Evolutionary conservation across 1,139 yeast species (phyloP), one percentile per base, ranked within the genome.

Genomic region (Candida sanyaensis): DNA sequence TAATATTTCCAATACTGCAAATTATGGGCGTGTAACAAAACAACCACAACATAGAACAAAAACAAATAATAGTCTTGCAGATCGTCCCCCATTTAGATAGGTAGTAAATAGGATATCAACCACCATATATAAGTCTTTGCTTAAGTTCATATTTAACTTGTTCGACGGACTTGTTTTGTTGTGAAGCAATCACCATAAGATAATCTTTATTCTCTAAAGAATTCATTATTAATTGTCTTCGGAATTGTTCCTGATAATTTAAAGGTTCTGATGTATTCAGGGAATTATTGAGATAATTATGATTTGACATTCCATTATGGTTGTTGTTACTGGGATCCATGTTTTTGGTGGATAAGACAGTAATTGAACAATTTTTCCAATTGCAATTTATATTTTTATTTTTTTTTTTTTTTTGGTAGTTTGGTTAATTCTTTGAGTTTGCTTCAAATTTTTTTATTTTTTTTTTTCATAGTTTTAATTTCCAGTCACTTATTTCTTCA

Each of bases 131-230:
- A 23, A 68, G 50, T 43, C 56, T 59, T 42, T 58, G 43, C 58
- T 61, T 64, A 47, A 76, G 59, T 55, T 75, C 78, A 50, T 75
- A 65, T 44, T 64, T 68, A 24, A 75, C 77, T 55, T 75, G 77
- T 50, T 68, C 74, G 30, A 73, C 78, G 2, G 73, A 65, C 52
- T 74, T 75, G 43, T 68, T 66, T 55, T 74, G 77, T 55, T 74
- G 78, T 40, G 69, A 64, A 2, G 80, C 80, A 10, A 75, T 66
- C 34, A 73, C 65, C 56, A 76, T 55, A 44, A 76, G 58, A 54
- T 73, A 76, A 55, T 76, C 81, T 48, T 57, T 61, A 50, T 73
- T 76, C 50, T 75, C 79, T 59, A 75, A 53, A 27, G 78, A 71
- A 51, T 73, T 73, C 53, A 73, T 53, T 33, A 75, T 72, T 28